Evolutionary conservation across 2,329 filamentous ascomycete species (phyloP).

Genomic region (Venturia carpophila): DNA sequence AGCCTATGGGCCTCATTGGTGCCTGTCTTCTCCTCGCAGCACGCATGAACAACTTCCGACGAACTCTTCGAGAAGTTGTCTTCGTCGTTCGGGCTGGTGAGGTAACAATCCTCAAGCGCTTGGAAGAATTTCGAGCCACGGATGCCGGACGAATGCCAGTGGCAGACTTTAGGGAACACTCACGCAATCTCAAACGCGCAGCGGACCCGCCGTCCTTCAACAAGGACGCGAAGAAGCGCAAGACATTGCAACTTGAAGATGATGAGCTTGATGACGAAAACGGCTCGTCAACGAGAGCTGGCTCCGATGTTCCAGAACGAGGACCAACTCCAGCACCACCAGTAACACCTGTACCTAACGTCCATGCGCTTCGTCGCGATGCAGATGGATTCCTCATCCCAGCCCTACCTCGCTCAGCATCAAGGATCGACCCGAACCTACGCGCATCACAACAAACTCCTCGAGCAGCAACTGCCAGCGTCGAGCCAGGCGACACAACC

Average conservation of each 20-base stretch:
- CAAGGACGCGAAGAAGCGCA: constrained; percentile 44
- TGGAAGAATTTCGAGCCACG: constrained; percentile 86
- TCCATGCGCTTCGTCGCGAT: constrained; percentile 27
- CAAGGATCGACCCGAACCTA: neutral
- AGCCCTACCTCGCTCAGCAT: constrained; percentile 10
- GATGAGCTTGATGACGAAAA: constrained; percentile 22
- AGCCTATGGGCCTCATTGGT: constrained; percentile 88
- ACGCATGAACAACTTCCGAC: constrained; percentile 95
- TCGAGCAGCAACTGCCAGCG: constrained; percentile 16
- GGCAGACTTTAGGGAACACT: constrained; percentile 69
- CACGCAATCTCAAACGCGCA: constrained; percentile 58
- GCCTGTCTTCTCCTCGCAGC: constrained; percentile 91
- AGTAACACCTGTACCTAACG: neutral
- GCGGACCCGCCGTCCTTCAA: constrained; percentile 78
- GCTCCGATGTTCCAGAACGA: neutral
- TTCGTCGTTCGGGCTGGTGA: constrained; percentile 97
- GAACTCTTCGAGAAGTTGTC: constrained; percentile 89
- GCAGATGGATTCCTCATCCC: constrained; percentile 37
- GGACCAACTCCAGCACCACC: neutral
- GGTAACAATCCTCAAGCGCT: constrained; percentile 80
- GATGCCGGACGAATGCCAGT: constrained; percentile 79
- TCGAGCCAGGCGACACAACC: constrained; percentile 7
- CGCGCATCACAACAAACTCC: constrained; percentile 17
- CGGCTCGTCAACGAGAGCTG: constrained; percentile 23
- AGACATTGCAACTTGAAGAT: constrained; percentile 25